phyloP scores from a whole-genome alignment of 495 filamentous ascomycete genomes.

The Platismatia glauca region DNA sequence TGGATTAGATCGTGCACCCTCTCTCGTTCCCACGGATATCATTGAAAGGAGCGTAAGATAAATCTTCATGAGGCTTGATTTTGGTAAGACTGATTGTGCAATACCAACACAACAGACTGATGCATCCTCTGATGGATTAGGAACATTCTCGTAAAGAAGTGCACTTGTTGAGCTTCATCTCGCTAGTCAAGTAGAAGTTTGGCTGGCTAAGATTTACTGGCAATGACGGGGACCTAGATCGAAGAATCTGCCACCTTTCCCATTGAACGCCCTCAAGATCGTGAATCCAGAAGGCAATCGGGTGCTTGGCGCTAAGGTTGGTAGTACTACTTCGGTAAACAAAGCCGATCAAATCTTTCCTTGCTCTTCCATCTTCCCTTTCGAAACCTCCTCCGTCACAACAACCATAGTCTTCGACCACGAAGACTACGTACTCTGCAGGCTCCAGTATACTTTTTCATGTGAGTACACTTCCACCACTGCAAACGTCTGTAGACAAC shows the following conservation, averaged over 20 bases:
- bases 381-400: background rate
- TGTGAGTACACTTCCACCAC: background rate
- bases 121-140: background rate
- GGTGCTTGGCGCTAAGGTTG: background rate
- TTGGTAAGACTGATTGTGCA: background rate
- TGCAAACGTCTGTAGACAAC: no score
- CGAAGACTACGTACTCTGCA: no score
- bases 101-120: background rate
- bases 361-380: background rate
- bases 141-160: background rate
- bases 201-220: background rate
- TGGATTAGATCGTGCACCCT: no score
- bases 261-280: background rate
- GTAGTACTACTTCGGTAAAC: slow-evolving; percentile 2
- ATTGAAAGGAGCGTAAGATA: no score
- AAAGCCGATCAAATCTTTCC: background rate
- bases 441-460: background rate
- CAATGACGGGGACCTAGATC: background rate
- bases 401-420: background rate
- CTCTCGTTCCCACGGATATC: no score
- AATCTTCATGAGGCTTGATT: no score
- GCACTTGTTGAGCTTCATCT: background rate
- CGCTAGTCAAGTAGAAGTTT: background rate
- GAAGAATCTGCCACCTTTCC: background rate
- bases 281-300: background rate